These are phyloP conservation scores for Boechera divaricarpa DNA, from an alignment of 345 rosid genomes.

Conservation along the genomic window DNA sequence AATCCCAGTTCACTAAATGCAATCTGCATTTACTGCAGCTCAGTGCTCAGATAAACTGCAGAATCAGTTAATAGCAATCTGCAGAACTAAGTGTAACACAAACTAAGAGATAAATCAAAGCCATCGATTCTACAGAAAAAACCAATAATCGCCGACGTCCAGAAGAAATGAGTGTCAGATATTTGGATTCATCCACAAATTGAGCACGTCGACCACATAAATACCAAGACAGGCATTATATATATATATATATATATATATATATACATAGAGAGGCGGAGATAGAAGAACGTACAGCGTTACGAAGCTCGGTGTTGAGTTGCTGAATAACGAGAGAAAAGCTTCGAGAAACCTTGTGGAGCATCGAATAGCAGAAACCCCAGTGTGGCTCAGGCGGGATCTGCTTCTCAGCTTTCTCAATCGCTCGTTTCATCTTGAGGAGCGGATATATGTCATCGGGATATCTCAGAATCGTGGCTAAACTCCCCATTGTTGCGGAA, in stretches of 20 bases:
- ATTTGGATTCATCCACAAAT: slow-evolving; percentile 24
- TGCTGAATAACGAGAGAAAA: slow-evolving; percentile 92
- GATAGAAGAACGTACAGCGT: slow-evolving; percentile 64
- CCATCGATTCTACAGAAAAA: slow-evolving; percentile 8
- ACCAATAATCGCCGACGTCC: not conserved
- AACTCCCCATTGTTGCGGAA: slow-evolving; percentile 61
- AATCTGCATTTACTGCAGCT: slow-evolving; percentile 12
- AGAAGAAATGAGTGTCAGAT: slow-evolving; percentile 16
- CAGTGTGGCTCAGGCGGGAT: slow-evolving; percentile 91
- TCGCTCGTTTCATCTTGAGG: slow-evolving; percentile 79
- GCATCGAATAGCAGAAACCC: slow-evolving; percentile 92
- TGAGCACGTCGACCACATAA: not conserved
- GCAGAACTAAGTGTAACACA: slow-evolving; percentile 4
- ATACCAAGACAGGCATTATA: not conserved
- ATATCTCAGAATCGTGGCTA: slow-evolving; percentile 69
- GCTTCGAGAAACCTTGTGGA: slow-evolving; percentile 90
- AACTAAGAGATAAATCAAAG: not conserved
- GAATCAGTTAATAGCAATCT: slow-evolving; percentile 4
- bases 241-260: not conserved
- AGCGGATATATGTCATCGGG: slow-evolving; percentile 93
- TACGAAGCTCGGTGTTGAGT: slow-evolving; percentile 75
- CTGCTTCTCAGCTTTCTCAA: slow-evolving; percentile 79
- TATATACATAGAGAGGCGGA: not conserved
- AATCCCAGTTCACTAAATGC: not conserved
- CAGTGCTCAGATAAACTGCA: not conserved